Evolutionary conservation across 805 yeast genomes (phyloP), one percentile per base, ranked within the genome.

Genomic region (Priceomyces carsonii): DNA sequence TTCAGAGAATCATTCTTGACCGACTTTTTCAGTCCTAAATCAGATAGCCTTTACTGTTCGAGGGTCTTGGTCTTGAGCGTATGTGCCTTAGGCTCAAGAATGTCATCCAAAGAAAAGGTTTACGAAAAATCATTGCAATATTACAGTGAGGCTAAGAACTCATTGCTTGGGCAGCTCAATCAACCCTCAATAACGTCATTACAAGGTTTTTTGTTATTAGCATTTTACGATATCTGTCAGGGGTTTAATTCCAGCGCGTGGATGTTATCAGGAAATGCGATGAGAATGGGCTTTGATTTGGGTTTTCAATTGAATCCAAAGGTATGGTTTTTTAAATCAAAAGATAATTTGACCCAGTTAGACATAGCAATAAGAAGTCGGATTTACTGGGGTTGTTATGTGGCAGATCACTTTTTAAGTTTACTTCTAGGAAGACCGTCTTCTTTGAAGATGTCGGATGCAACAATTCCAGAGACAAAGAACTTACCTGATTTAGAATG

Each of bases 311-410:
- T 79, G 36, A 71, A 76, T 42, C 84, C 85, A 2, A 63, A 73
- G 40, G 76, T 71, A n/a, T 79, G 83, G 83, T 69, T 70, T 43
- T 50, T 69, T 33, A 67, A 66, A 41, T 59, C 62, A 12, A 55
- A 55, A 13, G 55, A 60, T n/a, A 58, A 59, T 24, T 52, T 73
- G 31, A 61, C 69, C n/a, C 66, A 70, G 20, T 66, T 78, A 32
- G 81, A 78, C 44, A 63, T 73, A 12, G 77, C 72, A 26, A 77
- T 80, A 36, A 63, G 83, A 39, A 70, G 79, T 32, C 60, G 86
- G 39, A 75, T 80, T 8, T 77, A 75, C 50, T 80, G 86, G 86
- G 85, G 85, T 3, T 71, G 80, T 32, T 80, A 73, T 51, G 60
- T 79, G 38, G 81, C 80, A 2, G 86, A 80, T 52, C 84, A 78